Evolutionary conservation across 352 stramenopile genomes (phyloP).

Genomic region (Phytophthora podocarpi): DNA sequence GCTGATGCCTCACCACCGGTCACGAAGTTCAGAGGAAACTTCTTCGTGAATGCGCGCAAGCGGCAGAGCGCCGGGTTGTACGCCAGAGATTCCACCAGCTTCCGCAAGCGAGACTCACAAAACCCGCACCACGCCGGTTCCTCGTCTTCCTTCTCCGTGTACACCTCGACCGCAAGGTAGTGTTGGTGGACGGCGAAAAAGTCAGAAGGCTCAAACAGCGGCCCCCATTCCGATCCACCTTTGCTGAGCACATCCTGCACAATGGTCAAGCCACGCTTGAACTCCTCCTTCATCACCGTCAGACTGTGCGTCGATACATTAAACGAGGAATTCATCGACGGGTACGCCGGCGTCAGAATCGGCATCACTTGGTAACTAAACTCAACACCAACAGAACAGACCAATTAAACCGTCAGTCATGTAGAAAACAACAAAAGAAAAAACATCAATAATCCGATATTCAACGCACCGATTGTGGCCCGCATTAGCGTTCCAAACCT

Average conservation of each 20-base stretch:
- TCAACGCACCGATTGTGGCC: conserved; percentile 72
- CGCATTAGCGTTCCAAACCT: conserved; percentile 90
- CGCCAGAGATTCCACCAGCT: conserved; percentile 88
- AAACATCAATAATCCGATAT: neutral
- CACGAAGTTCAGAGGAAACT: conserved; percentile 77
- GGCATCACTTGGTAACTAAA: conserved; percentile 96
- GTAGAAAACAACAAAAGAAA: neutral
- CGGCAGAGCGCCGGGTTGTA: conserved; percentile 83
- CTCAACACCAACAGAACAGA: conserved; percentile 3
- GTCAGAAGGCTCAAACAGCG: conserved; percentile 82
- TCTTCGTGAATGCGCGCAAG: conserved; percentile 87
- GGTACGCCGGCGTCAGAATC: conserved; percentile 98
- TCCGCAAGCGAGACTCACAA: conserved; percentile 93
- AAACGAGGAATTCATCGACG: conserved; percentile 99
- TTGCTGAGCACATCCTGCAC: conserved; percentile 88
- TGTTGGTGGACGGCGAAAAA: conserved; percentile 91
- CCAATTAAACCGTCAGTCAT: conserved; percentile 1
- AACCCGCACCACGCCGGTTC: conserved; percentile 94
- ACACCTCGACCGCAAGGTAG: conserved; percentile 93
- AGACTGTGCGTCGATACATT: conserved; percentile 96
- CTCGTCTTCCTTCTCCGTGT: conserved; percentile 86
- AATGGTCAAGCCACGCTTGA: conserved; percentile 79
- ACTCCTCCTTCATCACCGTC: conserved; percentile 95
- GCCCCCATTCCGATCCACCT: conserved; percentile 77
- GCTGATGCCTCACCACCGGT: conserved; percentile 30